Evolutionary conservation across 2,329 filamentous ascomycete species (phyloP).

Genomic region (Aspergillus quadrilineatus): DNA sequence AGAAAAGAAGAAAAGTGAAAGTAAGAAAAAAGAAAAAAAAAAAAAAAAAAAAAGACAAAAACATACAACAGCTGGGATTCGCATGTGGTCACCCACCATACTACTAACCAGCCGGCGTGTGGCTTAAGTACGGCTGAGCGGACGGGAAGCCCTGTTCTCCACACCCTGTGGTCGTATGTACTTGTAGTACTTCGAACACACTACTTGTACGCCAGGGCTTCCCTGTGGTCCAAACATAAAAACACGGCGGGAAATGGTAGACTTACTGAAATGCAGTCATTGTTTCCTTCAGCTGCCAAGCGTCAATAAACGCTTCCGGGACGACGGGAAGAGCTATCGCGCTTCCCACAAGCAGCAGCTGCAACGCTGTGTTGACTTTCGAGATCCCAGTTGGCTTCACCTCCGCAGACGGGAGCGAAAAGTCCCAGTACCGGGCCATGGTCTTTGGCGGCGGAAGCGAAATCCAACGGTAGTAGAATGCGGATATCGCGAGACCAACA

Average conservation of each 20-base stretch:
- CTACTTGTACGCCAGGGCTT: slow-evolving; percentile 17
- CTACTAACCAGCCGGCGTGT: slow-evolving; percentile 50
- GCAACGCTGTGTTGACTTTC: slow-evolving; percentile 84
- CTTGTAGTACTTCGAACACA: not conserved
- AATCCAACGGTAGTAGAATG: slow-evolving; percentile 95
- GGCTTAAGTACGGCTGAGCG: slow-evolving; percentile 51
- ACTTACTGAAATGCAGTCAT: slow-evolving; percentile 49
- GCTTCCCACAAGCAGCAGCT: slow-evolving; percentile 79
- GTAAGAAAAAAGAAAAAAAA: not conserved
- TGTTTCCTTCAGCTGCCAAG: slow-evolving; percentile 62
- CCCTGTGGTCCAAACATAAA: not conserved
- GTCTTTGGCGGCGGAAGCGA: slow-evolving; percentile 92
- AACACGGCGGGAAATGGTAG: not conserved
- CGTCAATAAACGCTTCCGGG: slow-evolving; percentile 54
- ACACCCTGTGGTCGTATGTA: slow-evolving; percentile 49
- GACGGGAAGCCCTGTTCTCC: slow-evolving; percentile 51
- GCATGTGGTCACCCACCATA: slow-evolving; percentile 51
- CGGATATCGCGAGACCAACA: slow-evolving; percentile 75
- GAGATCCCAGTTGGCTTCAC: slow-evolving; percentile 47
- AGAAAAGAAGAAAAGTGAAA: not conserved
- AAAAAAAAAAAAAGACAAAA: slow-evolving; percentile 19
- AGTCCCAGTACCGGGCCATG: slow-evolving; percentile 92
- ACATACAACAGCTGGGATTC: slow-evolving; percentile 49
- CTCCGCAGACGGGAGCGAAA: slow-evolving; percentile 67
- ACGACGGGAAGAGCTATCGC: slow-evolving; percentile 79